Conservation (phyloP, 1,139 yeast genomes). For the Debaryomycetaceae sp. region DNA sequence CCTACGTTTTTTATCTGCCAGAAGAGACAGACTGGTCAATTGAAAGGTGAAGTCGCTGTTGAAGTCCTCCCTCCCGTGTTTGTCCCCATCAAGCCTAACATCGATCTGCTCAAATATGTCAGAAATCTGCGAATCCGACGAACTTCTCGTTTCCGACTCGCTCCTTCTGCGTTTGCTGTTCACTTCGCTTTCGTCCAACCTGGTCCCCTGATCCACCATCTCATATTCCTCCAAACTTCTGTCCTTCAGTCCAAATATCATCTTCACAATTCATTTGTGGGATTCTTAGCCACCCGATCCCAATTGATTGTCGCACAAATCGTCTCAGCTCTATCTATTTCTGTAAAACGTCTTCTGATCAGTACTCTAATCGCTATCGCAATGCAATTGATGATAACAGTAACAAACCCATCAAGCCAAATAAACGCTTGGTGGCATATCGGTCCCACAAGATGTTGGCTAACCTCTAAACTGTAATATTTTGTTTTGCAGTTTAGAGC, state of each 20-base stretch:
- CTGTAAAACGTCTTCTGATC: too few relatives aligned
- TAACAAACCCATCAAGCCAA: neutral
- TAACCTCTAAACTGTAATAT: neutral
- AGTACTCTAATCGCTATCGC: too few relatives aligned
- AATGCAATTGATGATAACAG: too few relatives aligned
- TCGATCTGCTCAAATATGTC: conserved; percentile 28
- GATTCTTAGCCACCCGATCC: too few relatives aligned
- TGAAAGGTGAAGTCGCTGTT: conserved; percentile 24
- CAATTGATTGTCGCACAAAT: too few relatives aligned
- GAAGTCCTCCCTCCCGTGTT: conserved; percentile 19
- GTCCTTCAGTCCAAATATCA: neutral
- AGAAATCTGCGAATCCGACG: conserved; percentile 22
- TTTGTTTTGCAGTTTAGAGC: neutral
- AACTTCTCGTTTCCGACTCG: conserved; percentile 3
- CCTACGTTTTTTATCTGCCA: conserved; percentile 8
- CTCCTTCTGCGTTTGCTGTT: neutral
- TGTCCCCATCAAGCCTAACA: conserved; percentile 10
- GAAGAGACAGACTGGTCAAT: conserved; percentile 17
- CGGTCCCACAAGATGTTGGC: neutral
- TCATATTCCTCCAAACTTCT: conserved; percentile 19
- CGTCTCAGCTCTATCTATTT: too few relatives aligned
- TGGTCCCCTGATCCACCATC: conserved; percentile 15
- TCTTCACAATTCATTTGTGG: neutral
- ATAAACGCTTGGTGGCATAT: neutral
- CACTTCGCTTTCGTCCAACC: neutral